Evolutionary conservation across 2,329 filamentous ascomycete genomes (phyloP), one percentile per base, ranked within the genome.

Genomic region (Aspergillus arachidicola): DNA sequence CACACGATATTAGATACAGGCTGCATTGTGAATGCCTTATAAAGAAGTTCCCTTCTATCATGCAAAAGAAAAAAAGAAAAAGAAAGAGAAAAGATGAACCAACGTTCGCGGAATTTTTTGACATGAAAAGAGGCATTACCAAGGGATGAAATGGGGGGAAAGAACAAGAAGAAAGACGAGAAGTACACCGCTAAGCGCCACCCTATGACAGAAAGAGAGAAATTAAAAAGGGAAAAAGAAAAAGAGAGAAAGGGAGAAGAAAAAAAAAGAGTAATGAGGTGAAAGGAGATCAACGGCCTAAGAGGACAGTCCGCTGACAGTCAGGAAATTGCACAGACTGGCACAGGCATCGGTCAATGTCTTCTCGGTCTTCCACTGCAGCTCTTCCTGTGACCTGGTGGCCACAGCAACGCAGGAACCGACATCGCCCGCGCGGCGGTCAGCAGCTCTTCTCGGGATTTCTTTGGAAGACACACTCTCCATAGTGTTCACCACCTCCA

Each of bases 311-410:
- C 72, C 73, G 51, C 73, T 77, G 41, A 76, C 69, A 58, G 73
- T 64, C 45, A 78, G 61, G 63, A 78, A 78, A 64, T 75, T 77
- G 64, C 75, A 78, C 51, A 79, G 74, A 60, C 75, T 78, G 48
- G 66, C 62, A 61, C 78, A 79, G 9, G 77, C 78, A 66, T 79
- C 75, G 43, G 67, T 72, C 61, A 79, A 60, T 6, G 75, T 71
- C 67, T 78, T 78, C 54, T 78, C 69, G 10, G 77, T 78, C 63
- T 77, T 75, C 72, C 74, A 80, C 61, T 77, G 73, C 53, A 91
- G 80, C 76, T 91, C 89, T 72, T 85, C 80, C 63, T 86, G 64
- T 3, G 77, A 76, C 34, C 76, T 69, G 23, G 70, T 67, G 50
- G 75, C 73, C 32, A 75, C 73, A 34, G 78, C 78, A 43, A 80